These are phyloP conservation scores for Rhizophora mangle DNA, from an alignment of 345 rosid species.

Conservation along the genomic window DNA sequence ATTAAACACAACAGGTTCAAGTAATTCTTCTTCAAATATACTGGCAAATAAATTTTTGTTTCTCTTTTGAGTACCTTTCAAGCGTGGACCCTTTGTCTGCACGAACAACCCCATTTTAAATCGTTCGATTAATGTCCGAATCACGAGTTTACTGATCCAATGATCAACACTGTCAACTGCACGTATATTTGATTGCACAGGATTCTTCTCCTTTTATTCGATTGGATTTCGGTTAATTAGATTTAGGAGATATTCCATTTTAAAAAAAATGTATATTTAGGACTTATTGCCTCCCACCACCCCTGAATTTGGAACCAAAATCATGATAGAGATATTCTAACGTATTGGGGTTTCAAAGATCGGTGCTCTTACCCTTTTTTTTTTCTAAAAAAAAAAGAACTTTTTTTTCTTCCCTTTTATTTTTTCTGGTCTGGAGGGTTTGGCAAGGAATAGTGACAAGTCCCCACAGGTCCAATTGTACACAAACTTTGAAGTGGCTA, in stretches of 20 bases:
- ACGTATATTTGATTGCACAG: no score
- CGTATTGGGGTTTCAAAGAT: constrained; percentile 12
- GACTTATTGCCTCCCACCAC: no score
- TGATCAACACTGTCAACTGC: no score
- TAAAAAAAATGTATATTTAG: no score
- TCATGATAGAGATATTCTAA: constrained; percentile 13
- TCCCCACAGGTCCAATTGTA: background rate
- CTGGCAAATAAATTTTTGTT: background rate
- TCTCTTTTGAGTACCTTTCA: no score
- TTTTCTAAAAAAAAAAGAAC: background rate
- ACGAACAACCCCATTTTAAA: no score
- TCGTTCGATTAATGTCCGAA: no score
- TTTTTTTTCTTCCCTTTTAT: background rate
- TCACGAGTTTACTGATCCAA: no score
- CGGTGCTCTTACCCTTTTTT: background rate
- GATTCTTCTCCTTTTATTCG: no score
- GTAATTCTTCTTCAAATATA: background rate
- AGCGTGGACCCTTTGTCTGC: no score
- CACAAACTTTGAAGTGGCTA: background rate
- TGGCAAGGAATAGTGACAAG: constrained; percentile 4
- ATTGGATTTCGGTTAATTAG: no score
- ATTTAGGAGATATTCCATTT: no score
- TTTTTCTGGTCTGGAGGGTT: background rate
- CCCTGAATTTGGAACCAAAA: background rate
- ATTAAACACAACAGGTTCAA: background rate